Evolutionary conservation across 176 grass and related monocot genomes (phyloP), one percentile per base, ranked within the genome.

Genomic region (Phoenix roebelenii): DNA sequence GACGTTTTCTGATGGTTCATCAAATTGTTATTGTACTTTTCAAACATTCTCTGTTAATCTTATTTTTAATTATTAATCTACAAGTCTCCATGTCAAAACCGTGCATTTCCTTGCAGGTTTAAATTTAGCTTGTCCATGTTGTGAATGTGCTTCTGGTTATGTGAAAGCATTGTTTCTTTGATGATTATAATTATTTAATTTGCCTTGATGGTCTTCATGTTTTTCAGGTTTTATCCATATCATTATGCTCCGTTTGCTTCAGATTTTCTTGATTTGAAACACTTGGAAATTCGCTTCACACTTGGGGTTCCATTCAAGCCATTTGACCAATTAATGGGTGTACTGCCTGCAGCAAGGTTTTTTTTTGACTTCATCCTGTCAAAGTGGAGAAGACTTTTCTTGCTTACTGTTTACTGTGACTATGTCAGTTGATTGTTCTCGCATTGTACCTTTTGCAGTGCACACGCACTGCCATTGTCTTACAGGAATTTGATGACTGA

Each of bases 211-310:
- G 7, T 44, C 2, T 44, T 44, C 35, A 44, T 44, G 35, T 44
- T 30, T 74, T 74, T 65, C 72, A 76, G 79, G 79, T 82, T 71
- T 59, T 82, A 76, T 72, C 79, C 79, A 29, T 76, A 76, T 55
- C 73, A 82, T 52, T 82, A 76, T 67, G 79, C 79, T 60, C 79
- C 79, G 52, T 82, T 82, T 66, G 67, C 79, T 54, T 82, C 79
- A 29, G 79, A 82, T 67, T 76, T 82, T 65, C 15, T 61, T 59
- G 26, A 67, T 63, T 58, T 82, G 44, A 72, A 72, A 49, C 32
- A 57, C 26, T 71, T 76, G 23, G 60, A 82, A 52, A 71, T 82
- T 59, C 55, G 18, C 10, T 82, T 82, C 5, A 55, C 59, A 28
- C 44, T 82, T 62, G 79, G 79, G 1, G 25, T 60, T 49, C 79